These are phyloP conservation scores for Cymbopogon citratus DNA, from an alignment of 176 grass and related monocot species.

Conservation along the genomic window DNA sequence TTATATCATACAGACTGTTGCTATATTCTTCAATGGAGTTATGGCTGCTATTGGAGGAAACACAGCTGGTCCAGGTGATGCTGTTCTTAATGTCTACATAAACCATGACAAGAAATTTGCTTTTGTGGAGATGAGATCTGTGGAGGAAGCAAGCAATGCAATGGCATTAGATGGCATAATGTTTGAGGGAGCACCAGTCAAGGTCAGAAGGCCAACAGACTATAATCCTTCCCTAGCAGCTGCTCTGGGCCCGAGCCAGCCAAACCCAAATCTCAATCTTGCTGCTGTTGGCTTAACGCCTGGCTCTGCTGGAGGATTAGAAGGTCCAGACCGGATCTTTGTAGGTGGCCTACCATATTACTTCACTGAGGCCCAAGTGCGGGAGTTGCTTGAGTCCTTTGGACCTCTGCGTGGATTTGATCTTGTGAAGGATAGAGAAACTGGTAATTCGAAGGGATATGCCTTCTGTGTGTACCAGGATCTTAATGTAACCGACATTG, in stretches of 20 bases:
- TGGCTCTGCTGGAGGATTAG: conserved; percentile 85
- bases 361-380: conserved; percentile 91
- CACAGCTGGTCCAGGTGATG: conserved; percentile 96
- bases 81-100: conserved; percentile 98
- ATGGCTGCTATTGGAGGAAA: conserved; percentile 97
- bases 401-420: conserved; percentile 90
- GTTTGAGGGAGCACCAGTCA: conserved; percentile 94
- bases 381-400: conserved; percentile 94
- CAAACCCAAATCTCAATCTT: conserved; percentile 94
- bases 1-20: conserved; percentile 64
- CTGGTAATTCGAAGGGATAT: conserved; percentile 95
- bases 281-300: conserved; percentile 83
- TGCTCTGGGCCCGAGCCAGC: conserved; percentile 88
- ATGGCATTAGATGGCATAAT: conserved; percentile 98
- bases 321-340: conserved; percentile 95
- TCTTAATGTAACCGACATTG: conserved; percentile 83
- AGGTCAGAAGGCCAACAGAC: conserved; percentile 88
- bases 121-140: conserved; percentile 99
- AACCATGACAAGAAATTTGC: conserved; percentile 99
- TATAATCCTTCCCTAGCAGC: conserved; percentile 96
- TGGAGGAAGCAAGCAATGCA: conserved; percentile 98
- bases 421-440: conserved; percentile 97
- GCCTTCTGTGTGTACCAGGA: conserved; percentile 97
- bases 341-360: conserved; percentile 96
- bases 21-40: conserved; percentile 92